These are phyloP conservation scores for Globisporangium paroecandrum DNA, from an alignment of 352 stramenopile species.

Conservation along the genomic window DNA sequence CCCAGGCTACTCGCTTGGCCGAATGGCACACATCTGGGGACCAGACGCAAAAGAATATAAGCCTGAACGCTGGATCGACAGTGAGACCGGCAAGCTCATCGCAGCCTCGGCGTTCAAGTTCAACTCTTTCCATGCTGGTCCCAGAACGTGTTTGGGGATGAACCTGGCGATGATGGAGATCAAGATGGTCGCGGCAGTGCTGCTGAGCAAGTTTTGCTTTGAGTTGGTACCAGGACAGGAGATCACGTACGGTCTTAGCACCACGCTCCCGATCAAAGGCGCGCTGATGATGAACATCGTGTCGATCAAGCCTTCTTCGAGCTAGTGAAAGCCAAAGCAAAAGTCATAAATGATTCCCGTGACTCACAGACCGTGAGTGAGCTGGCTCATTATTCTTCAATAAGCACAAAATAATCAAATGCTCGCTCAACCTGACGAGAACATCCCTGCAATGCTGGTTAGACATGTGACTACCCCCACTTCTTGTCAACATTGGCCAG, in stretches of 20 bases:
- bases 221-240: constrained; percentile 19
- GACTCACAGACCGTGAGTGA: too few species aligned
- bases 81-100: constrained; percentile 25
- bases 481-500: too few species aligned
- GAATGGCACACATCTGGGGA: constrained; percentile 63
- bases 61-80: constrained; percentile 64
- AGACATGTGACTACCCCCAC: too few species aligned
- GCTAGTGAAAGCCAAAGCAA: constrained; percentile 25
- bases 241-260: constrained; percentile 25
- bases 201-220: constrained; percentile 47
- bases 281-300: constrained; percentile 16
- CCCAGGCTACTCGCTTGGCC: constrained; percentile 44
- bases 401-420: too few species aligned
- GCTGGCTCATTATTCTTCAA: too few species aligned
- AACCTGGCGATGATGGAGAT: constrained; percentile 29
- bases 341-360: too few species aligned
- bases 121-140: constrained; percentile 36
- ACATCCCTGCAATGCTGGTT: too few species aligned
- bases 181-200: constrained; percentile 36
- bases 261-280: constrained; percentile 32
- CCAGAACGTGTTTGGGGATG: constrained; percentile 34
- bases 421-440: too few species aligned
- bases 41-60: constrained; percentile 53
- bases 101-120: constrained; percentile 60
- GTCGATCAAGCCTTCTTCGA: constrained; percentile 18